A percentile compares a stretch with the other conserved stretches of the same genome.
Conservation (phyloP, 495 filamentous ascomycete genomes). For the Tuber brumale region DNA sequence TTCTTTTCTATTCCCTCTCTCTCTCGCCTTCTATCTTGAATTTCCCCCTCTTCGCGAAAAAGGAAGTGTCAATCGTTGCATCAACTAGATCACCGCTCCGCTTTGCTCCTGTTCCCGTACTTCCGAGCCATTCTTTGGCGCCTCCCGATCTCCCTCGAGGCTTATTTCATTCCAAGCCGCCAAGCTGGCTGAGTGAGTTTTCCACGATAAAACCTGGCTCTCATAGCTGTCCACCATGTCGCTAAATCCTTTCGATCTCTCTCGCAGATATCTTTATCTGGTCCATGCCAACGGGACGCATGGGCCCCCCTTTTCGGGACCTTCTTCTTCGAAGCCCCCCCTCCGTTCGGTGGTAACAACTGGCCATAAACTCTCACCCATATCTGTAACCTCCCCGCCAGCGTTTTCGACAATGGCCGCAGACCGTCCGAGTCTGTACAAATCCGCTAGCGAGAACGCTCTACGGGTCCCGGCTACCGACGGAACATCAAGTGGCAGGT, state of each 20-base stretch:
- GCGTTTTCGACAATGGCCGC: slow-evolving; percentile 39
- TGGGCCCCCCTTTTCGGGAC: slow-evolving; percentile 35
- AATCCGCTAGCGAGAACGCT: slow-evolving; percentile 29
- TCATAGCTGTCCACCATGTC: neutral
- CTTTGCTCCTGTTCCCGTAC: neutral
- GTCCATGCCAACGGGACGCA: slow-evolving; percentile 37
- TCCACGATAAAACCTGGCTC: neutral
- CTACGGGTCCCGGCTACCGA: slow-evolving; percentile 16
- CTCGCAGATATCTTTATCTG: slow-evolving; percentile 32
- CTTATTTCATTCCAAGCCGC: slow-evolving; percentile 6
- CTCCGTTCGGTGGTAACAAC: slow-evolving; percentile 31
- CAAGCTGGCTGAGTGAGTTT: slow-evolving; percentile 23
- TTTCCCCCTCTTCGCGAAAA: neutral
- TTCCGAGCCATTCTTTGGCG: neutral
- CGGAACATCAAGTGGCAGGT: neutral
- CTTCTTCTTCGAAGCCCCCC: slow-evolving; percentile 31
- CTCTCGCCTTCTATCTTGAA: neutral
- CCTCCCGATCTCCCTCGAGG: neutral
- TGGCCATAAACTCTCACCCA: slow-evolving; percentile 24
- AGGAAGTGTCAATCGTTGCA: neutral
- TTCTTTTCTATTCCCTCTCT: neutral
- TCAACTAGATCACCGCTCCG: neutral
- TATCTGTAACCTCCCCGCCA: slow-evolving; percentile 25
- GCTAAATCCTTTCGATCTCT: slow-evolving; percentile 3
- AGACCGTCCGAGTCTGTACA: slow-evolving; percentile 31